A percentile compares a stretch with the other conserved stretches of the same genome.
Conservation (phyloP, 208 protist genomes). For the Blastocrithidia nonstop region DNA sequence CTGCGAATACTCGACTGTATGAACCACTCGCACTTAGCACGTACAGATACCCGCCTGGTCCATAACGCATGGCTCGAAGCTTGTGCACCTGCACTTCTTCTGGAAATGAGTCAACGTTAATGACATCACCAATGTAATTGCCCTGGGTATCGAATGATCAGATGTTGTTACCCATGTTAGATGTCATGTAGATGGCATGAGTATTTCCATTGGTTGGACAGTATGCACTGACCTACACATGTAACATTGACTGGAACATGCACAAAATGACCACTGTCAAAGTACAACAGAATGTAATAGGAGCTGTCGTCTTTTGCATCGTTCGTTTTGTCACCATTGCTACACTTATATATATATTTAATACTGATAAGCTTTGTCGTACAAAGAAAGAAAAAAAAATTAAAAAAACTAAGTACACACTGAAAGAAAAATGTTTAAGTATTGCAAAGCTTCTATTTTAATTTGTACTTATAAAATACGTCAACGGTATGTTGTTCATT, state of each 20-base stretch:
- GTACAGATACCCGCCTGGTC: constrained; percentile 68
- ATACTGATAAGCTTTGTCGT: too few species aligned
- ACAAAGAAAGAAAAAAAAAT: too few species aligned
- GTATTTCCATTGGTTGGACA: constrained; percentile 82
- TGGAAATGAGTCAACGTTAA: constrained; percentile 53
- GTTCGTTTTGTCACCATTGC: too few species aligned
- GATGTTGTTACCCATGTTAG: constrained; percentile 81
- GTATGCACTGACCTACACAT: constrained; percentile 6
- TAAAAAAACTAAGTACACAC: too few species aligned
- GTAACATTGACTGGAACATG: constrained; percentile 5
- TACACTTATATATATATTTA: too few species aligned
- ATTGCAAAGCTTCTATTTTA: too few species aligned
- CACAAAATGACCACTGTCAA: constrained; percentile 5
- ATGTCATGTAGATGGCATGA: constrained; percentile 70
- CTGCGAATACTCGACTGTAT: constrained; percentile 75
- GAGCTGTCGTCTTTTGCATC: too few species aligned
- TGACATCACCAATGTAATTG: constrained; percentile 55
- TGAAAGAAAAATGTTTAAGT: too few species aligned
- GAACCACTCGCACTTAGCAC: constrained; percentile 63
- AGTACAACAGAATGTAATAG: too few species aligned
- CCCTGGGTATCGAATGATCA: constrained; percentile 74
- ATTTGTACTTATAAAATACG: too few species aligned
- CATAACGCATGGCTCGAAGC: constrained; percentile 69
- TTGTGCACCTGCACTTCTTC: constrained; percentile 54
- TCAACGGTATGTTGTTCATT: too few species aligned